A percentile compares a stretch with the other conserved stretches of the same genome.
These are phyloP conservation scores for Asclepias syriaca DNA, from an alignment of 257 asterid genomes.

Conservation along the genomic window DNA sequence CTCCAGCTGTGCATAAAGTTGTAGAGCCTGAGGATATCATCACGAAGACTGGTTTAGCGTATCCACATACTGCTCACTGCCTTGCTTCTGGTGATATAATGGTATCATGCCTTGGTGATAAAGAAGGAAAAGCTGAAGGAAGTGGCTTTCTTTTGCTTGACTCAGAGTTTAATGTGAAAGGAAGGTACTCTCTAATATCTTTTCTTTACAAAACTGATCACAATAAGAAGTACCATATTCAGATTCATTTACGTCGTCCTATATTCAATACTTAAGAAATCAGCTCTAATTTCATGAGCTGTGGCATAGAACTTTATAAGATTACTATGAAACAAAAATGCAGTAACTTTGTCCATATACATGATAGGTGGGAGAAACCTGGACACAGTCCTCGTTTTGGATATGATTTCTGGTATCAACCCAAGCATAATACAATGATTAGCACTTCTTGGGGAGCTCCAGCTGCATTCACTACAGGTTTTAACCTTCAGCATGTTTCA, in stretches of 20 bases:
- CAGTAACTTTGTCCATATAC: neutral
- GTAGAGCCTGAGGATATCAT: slow-evolving; percentile 72
- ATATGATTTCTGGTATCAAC: slow-evolving; percentile 98
- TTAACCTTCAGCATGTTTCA: slow-evolving; percentile 76
- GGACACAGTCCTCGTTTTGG: slow-evolving; percentile 91
- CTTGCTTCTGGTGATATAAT: slow-evolving; percentile 95
- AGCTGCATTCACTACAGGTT: slow-evolving; percentile 82
- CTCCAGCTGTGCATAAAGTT: slow-evolving; percentile 68
- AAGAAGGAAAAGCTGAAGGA: slow-evolving; percentile 93
- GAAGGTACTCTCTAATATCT: slow-evolving; percentile 47
- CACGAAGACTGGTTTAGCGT: slow-evolving; percentile 85
- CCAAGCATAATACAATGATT: slow-evolving; percentile 95
- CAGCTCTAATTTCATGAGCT: too few relatives aligned
- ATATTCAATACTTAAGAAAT: neutral
- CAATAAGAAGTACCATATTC: too few relatives aligned
- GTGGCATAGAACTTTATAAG: too few relatives aligned
- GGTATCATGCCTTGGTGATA: slow-evolving; percentile 97
- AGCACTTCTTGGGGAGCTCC: slow-evolving; percentile 99
- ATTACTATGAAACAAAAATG: neutral
- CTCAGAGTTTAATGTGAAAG: slow-evolving; percentile 84
- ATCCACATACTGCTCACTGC: slow-evolving; percentile 96
- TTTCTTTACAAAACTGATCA: neutral
- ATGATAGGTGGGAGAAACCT: slow-evolving; percentile 91
- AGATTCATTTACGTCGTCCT: too few relatives aligned
- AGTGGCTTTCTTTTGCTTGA: slow-evolving; percentile 92